A percentile compares a stretch with the other conserved stretches of the same genome.
Conservation (phyloP, 371 early-diverging fungal species). For the Apophysomyces ossiformis region DNA sequence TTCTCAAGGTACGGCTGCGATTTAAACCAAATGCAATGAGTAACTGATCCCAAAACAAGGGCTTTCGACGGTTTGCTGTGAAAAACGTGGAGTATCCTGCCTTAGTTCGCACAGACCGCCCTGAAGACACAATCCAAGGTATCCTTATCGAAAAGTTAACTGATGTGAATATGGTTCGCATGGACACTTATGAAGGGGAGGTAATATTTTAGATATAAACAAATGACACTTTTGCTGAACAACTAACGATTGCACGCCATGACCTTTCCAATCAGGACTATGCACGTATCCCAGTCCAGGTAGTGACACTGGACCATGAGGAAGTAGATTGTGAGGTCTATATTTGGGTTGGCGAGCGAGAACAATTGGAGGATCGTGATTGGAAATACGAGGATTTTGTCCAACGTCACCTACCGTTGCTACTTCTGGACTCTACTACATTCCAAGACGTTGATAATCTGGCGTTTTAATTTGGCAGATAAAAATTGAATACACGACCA, state of each 20-base stretch:
- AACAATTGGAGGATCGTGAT: conserved; percentile 29
- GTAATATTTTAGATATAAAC: conserved; percentile 17
- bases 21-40: not conserved
- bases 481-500: too few species aligned
- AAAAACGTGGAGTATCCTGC: conserved; percentile 44
- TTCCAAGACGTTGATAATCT: conserved; percentile 25
- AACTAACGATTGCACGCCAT: too few species aligned
- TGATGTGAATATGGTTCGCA: conserved; percentile 25
- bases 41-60: conserved; percentile 22
- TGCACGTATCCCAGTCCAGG: conserved; percentile 28
- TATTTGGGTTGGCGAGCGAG: conserved; percentile 37
- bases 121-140: conserved; percentile 32
- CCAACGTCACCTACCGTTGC: not conserved
- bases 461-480: not conserved
- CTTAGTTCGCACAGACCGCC: conserved; percentile 28
- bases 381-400: conserved; percentile 37
- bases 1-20: conserved; percentile 28
- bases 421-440: conserved; percentile 11
- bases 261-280: conserved; percentile 32
- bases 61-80: conserved; percentile 36
- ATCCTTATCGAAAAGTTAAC: conserved; percentile 35
- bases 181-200: conserved; percentile 50
- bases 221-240: too few species aligned
- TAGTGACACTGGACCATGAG: not conserved
- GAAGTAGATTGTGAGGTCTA: conserved; percentile 34